Percentiles rank a stretch among this genome's conserved stretches.
phyloP scores from a whole-genome alignment of 2,329 filamentous ascomycete species.

The Aspergillus pseudoviridinutans region DNA sequence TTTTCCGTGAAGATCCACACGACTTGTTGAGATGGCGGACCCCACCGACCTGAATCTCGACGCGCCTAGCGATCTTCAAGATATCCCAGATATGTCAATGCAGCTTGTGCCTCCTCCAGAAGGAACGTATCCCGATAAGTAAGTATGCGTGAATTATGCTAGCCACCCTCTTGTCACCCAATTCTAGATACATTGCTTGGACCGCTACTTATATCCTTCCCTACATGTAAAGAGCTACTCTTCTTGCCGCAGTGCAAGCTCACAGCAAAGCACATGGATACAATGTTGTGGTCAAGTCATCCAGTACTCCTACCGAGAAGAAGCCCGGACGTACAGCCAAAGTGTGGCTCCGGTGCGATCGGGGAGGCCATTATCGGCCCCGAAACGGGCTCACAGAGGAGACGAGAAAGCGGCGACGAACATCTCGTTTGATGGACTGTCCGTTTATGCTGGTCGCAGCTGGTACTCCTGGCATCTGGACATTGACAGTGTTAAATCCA shows the following conservation, averaged over 20 bases:
- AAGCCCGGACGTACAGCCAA: constrained; percentile 44
- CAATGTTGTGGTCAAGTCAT: constrained; percentile 45
- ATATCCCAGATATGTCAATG: constrained; percentile 42
- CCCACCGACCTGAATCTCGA: constrained; percentile 42
- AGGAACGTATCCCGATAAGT: constrained; percentile 44
- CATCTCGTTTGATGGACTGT: constrained; percentile 43
- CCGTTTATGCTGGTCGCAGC: constrained; percentile 44
- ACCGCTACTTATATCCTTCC: background rate
- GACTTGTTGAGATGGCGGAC: constrained; percentile 35
- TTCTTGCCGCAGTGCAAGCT: constrained; percentile 39
- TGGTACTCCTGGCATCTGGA: constrained; percentile 43
- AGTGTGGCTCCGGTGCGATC: constrained; percentile 44
- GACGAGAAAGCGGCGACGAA: constrained; percentile 41
- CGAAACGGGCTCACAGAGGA: constrained; percentile 44
- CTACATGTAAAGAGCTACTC: constrained; percentile 24
- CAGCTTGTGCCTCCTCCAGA: constrained; percentile 41
- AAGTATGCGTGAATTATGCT: constrained; percentile 9
- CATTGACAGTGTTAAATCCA: constrained; percentile 39
- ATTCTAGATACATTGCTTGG: constrained; percentile 4
- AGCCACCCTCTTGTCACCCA: background rate
- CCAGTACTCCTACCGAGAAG: constrained; percentile 43
- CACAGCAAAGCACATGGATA: constrained; percentile 43
- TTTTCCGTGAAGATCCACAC: constrained; percentile 11
- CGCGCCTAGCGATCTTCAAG: constrained; percentile 43
- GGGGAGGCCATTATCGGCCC: constrained; percentile 43